Conservation (phyloP, 31 red algal genomes). For the Asparagopsis taxiformis region DNA sequence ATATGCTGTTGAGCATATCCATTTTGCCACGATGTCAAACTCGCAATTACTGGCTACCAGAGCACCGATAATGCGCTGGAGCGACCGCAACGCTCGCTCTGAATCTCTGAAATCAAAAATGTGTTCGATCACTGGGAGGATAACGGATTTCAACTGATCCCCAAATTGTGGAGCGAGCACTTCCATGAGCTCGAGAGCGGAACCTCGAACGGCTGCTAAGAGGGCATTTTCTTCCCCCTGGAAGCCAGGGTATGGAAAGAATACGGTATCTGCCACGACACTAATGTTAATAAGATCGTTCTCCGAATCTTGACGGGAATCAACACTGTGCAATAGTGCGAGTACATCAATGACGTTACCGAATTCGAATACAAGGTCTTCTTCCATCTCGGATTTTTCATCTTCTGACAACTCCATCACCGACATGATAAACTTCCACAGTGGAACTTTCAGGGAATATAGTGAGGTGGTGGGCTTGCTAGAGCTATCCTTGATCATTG, state of each 20-base stretch:
- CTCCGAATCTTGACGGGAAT: neutral
- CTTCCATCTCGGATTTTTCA: neutral
- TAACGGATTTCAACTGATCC: conserved; percentile 8
- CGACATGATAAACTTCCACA: neutral
- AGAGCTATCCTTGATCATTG: neutral
- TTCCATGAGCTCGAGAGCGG: conserved; percentile 34
- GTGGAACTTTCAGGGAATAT: neutral
- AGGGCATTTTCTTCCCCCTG: conserved; percentile 6
- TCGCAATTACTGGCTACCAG: conserved; percentile 18
- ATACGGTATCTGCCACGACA: neutral
- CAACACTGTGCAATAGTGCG: neutral
- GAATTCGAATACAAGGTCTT: neutral
- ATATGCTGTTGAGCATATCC: conserved; percentile 3
- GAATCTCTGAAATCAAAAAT: conserved; percentile 1
- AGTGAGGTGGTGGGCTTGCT: neutral
- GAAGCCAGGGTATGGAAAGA: conserved; percentile 6
- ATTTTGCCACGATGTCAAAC: conserved; percentile 12
- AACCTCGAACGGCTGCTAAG: conserved; percentile 7
- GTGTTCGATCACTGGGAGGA: conserved; percentile 14
- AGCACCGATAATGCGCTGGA: conserved; percentile 15
- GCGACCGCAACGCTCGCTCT: neutral
- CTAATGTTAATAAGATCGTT: neutral
- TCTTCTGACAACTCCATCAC: neutral
- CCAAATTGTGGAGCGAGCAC: conserved; percentile 36
- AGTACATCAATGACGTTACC: neutral